Percentiles rank a stretch among this genome's conserved stretches.
These are phyloP conservation scores for Cyclotella sp. DNA, from an alignment of 108 stramenopile genomes.

Conservation along the genomic window DNA sequence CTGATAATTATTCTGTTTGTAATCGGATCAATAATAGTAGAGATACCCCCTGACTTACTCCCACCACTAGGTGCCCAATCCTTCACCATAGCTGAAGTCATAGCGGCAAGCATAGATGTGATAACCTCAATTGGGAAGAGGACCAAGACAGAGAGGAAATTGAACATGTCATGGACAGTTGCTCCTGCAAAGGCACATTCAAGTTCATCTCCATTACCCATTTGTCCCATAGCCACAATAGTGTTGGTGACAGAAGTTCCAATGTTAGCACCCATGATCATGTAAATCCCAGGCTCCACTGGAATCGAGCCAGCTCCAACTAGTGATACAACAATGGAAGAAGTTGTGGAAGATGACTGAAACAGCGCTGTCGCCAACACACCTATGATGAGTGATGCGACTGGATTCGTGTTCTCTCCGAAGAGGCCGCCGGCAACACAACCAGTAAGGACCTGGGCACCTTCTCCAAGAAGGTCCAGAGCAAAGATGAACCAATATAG, in stretches of 20 bases:
- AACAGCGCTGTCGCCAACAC: slow-evolving; percentile 84
- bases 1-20: slow-evolving; percentile 69
- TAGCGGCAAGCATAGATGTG: slow-evolving; percentile 69
- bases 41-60: slow-evolving; percentile 84
- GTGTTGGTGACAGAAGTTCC: slow-evolving; percentile 88
- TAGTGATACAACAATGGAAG: slow-evolving; percentile 86
- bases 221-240: slow-evolving; percentile 87
- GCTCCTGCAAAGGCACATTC: slow-evolving; percentile 92
- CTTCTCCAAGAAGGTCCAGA: slow-evolving; percentile 76
- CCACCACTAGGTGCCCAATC: too few relatives aligned
- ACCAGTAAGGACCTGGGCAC: slow-evolving; percentile 85
- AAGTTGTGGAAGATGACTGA: slow-evolving; percentile 89
- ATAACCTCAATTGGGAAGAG: slow-evolving; percentile 83
- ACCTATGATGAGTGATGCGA: slow-evolving; percentile 86
- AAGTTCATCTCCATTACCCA: slow-evolving; percentile 86
- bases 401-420: slow-evolving; percentile 84
- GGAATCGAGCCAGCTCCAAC: slow-evolving; percentile 76
- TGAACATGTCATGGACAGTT: slow-evolving; percentile 95
- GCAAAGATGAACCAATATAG: slow-evolving; percentile 91
- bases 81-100: slow-evolving; percentile 51
- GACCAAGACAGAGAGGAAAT: slow-evolving; percentile 80
- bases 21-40: slow-evolving; percentile 74
- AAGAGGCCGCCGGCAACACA: slow-evolving; percentile 82
- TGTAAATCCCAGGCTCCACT: slow-evolving; percentile 80
- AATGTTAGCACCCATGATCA: slow-evolving; percentile 94